A percentile compares a stretch with the other conserved stretches of the same genome.
phyloP scores from a whole-genome alignment of 371 early-diverging fungal genomes.

The Mucor racemosus region DNA sequence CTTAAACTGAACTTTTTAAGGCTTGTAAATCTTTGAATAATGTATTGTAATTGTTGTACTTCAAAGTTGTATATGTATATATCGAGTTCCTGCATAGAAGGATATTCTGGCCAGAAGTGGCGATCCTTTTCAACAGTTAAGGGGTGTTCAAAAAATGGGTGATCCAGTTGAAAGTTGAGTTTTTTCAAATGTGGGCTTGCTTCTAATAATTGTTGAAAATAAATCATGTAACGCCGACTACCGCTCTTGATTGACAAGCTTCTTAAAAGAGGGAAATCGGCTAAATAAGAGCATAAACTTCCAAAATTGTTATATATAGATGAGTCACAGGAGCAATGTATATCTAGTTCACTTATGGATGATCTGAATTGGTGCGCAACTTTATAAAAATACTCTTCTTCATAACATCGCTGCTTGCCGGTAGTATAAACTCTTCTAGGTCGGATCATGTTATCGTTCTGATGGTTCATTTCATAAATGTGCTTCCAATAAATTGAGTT shows the following conservation, averaged over 20 bases:
- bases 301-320: not conserved
- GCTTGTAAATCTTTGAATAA: not conserved
- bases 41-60: not conserved
- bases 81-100: not conserved
- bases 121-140: not conserved
- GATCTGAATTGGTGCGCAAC: not conserved
- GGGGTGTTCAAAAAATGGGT: not conserved
- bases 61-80: not conserved
- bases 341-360: not conserved
- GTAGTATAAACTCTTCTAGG: not conserved
- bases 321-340: slow-evolving; percentile 6
- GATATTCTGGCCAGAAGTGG: not conserved
- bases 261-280: not conserved
- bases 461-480: not conserved
- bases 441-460: not conserved
- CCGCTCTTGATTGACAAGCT: slow-evolving; percentile 3
- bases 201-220: not conserved
- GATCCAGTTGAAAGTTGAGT: not conserved
- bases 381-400: slow-evolving; percentile 5
- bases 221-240: not conserved
- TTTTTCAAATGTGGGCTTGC: not conserved
- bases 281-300: not conserved
- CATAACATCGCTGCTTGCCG: not conserved
- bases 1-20: not conserved
- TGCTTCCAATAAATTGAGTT: slow-evolving; percentile 2